Conservation (phyloP, 495 filamentous ascomycete genomes). For the Umbilicaria muhlenbergii region DNA sequence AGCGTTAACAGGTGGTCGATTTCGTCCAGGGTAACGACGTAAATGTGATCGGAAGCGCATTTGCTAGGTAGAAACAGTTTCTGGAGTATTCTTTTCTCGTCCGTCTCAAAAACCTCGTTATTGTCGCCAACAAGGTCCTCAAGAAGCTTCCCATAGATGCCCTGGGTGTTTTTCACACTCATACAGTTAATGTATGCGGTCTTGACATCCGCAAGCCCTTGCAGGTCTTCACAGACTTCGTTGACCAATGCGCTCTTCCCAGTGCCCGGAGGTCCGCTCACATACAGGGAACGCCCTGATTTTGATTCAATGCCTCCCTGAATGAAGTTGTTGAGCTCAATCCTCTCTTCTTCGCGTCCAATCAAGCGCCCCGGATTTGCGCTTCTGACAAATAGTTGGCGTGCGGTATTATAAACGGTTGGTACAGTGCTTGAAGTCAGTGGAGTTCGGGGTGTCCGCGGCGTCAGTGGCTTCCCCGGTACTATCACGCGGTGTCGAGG, state of each 20-base stretch:
- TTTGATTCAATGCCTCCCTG: constrained; percentile 38
- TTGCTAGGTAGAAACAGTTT: constrained; percentile 47
- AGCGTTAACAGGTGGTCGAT: constrained; percentile 83
- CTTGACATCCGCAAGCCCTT: constrained; percentile 33
- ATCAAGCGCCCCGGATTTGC: constrained; percentile 60
- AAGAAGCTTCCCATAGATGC: constrained; percentile 63
- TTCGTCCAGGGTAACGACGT: constrained; percentile 79
- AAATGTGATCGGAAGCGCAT: constrained; percentile 32
- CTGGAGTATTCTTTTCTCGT: constrained; percentile 38
- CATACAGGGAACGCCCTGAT: constrained; percentile 76
- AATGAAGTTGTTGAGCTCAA: constrained; percentile 56
- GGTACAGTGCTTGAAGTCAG: constrained; percentile 41
- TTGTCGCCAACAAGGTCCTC: constrained; percentile 44
- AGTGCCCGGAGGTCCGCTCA: constrained; percentile 90
- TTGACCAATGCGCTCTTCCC: constrained; percentile 89
- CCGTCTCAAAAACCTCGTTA: constrained; percentile 38
- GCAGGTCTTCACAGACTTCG: constrained; percentile 51
- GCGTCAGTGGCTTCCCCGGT: constrained; percentile 47
- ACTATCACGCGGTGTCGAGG: constrained; percentile 53
- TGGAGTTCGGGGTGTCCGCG: constrained; percentile 48
- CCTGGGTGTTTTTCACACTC: constrained; percentile 71
- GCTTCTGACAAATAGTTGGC: constrained; percentile 73
- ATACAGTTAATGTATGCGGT: constrained; percentile 86
- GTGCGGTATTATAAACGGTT: constrained; percentile 70
- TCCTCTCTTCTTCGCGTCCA: constrained; percentile 67